Evolutionary conservation across 1,284 basidiomycete species (phyloP).

Genomic region (Tranzscheliella williamsii): DNA sequence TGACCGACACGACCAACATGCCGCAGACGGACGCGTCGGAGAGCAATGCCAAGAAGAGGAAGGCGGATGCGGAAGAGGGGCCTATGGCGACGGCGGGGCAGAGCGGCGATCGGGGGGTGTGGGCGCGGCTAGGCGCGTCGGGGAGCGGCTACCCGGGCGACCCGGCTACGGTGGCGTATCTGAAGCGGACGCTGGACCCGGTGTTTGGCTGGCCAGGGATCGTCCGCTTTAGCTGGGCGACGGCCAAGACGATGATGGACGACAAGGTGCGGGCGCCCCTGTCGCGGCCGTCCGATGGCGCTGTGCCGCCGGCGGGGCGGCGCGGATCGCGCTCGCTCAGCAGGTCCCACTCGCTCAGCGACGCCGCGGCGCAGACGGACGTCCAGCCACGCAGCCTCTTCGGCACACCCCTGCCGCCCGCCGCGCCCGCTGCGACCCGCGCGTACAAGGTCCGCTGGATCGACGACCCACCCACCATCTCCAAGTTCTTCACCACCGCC

Average conservation of each 20-base stretch:
- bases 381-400: constrained; percentile 10
- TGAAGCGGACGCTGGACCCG: constrained; percentile 76
- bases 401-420: constrained; percentile 17
- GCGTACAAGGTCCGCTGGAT: constrained; percentile 43
- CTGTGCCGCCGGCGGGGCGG: not conserved
- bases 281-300: not conserved
- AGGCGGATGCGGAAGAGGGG: constrained; percentile 1
- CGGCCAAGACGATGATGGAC: constrained; percentile 83
- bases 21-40: not conserved
- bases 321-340: constrained; percentile 15
- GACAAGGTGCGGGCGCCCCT: constrained; percentile 62
- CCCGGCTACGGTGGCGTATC: constrained; percentile 87
- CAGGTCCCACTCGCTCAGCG: constrained; percentile 8
- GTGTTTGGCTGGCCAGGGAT: constrained; percentile 91
- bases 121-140: constrained; percentile 15
- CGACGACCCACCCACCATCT: constrained; percentile 41
- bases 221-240: constrained; percentile 93
- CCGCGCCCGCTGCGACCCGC: constrained; percentile 3
- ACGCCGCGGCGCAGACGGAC: not conserved
- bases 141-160: constrained; percentile 65
- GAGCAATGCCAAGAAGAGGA: constrained; percentile 20
- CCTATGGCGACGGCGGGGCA: not conserved
- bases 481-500: constrained; percentile 34
- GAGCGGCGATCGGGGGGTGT: constrained; percentile 1
- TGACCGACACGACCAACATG: constrained; percentile 15